Conservation (phyloP, 2,329 filamentous ascomycete genomes). For the Fusarium circinatum region DNA sequence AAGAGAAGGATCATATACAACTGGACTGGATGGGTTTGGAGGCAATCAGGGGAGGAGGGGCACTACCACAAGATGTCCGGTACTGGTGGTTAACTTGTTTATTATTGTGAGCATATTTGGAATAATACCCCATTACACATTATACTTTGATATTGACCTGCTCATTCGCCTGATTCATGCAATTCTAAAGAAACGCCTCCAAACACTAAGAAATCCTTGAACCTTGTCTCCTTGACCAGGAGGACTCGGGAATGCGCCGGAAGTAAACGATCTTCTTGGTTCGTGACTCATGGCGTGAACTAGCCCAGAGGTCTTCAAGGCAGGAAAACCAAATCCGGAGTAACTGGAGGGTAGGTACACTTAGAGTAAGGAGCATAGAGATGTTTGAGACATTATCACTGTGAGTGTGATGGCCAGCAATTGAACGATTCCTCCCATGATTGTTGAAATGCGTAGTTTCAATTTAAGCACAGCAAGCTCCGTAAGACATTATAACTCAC, state of each 20-base stretch:
- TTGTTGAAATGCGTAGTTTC: background rate
- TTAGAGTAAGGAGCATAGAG: background rate
- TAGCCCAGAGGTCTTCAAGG: background rate
- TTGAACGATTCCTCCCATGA: background rate
- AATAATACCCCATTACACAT: constrained; percentile 44
- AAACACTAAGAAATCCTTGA: background rate
- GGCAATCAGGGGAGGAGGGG: constrained; percentile 12
- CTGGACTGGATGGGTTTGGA: constrained; percentile 8
- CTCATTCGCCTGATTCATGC: background rate
- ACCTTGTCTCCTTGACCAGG: background rate
- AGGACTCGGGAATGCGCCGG: background rate
- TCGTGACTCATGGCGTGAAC: background rate
- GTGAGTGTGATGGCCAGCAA: background rate
- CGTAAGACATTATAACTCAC: background rate
- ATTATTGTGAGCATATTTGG: constrained; percentile 43
- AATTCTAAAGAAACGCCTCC: background rate
- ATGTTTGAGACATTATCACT: background rate
- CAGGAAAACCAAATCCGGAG: background rate
- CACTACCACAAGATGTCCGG: constrained; percentile 24
- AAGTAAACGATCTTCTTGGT: background rate
- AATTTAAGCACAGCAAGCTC: background rate
- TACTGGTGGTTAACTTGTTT: constrained; percentile 39
- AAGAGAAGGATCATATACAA: constrained; percentile 31
- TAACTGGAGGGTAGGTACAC: background rate
- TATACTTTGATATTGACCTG: background rate